Base-by-base conservation (phyloP, 257 asterid genomes). In the Plectranthus barbatus region DNA sequence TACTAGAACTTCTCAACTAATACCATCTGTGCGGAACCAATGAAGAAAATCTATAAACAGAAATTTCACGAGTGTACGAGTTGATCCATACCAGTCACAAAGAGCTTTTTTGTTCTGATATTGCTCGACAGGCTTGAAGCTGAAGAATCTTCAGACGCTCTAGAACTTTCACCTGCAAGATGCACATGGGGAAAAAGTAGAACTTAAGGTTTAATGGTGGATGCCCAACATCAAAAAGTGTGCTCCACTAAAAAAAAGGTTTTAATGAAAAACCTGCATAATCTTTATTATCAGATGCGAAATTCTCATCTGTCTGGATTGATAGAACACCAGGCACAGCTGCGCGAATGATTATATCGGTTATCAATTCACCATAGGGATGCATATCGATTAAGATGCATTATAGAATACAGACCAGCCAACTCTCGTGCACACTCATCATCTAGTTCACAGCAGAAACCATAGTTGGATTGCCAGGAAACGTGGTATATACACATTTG, bases 401-500 rank as follows among this genome's bases (percentile, higher is more conserved):
- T 42, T 0, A 61, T 2, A 73, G 56, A 24, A 74, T 66, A 14
- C 84, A 26, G 13, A 92, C 99, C 97, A 65, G 91, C 79, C 78
- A 93, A 77, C 63, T 87, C 91, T 71, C 51, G 79, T 64, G 88
- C 96, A 57, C 92, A 83, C 62, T 73, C 83, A 33, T 83, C 86
- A 68, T 93, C 96, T 44, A 93, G 75, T 63, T 83, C 90, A 68
- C 99, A 85, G 72, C 97, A 93, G 83, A 93, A 93, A 52, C 95
- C 99, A 58, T 75, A 83, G 73, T 73, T 66, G 42, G 92, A 78
- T 64, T 83, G 76, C 91, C 91, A 87, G 0, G 95, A 87, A 39
- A 81, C 66, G 36, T 89, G 94, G 74, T 87, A 93, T 36, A 93
- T 80, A 75, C 99, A 93, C 97, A 86, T 90, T 72, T 93, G 97